Evolutionary conservation across 2,329 filamentous ascomycete species (phyloP).

Genomic region (Pseudopithomyces chartarum): DNA sequence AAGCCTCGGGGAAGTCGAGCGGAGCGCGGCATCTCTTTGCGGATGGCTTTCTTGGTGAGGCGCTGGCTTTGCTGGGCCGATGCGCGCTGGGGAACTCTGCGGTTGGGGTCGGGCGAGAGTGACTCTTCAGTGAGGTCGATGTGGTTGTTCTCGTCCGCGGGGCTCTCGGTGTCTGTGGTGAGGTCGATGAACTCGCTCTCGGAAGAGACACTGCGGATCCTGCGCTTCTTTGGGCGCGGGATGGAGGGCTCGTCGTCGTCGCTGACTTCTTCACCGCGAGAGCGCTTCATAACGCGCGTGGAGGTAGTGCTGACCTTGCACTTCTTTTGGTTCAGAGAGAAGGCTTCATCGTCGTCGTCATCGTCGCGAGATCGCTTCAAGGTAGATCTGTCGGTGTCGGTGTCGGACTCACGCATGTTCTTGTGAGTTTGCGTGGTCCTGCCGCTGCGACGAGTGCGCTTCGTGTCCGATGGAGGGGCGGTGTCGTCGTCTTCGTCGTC

Average conservation of each 20-base stretch:
- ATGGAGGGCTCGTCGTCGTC: not conserved
- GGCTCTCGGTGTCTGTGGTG: not conserved
- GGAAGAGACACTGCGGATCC: not conserved
- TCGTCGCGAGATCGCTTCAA: too few species aligned
- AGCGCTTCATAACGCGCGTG: too few species aligned
- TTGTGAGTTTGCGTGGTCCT: not conserved
- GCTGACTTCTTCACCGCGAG: too few species aligned
- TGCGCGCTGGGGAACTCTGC: not conserved
- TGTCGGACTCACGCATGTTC: not conserved
- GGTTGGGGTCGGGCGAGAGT: not conserved
- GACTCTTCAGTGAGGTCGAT: not conserved
- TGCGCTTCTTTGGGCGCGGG: not conserved
- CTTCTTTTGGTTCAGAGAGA: not conserved
- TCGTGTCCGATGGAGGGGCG: too few species aligned
- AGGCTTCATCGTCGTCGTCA: not conserved
- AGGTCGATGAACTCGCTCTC: slow-evolving; percentile 9
- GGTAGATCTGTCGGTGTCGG: not conserved
- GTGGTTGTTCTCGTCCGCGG: not conserved
- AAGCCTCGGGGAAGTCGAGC: not conserved
- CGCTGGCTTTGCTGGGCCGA: not conserved
- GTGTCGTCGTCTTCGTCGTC: not conserved
- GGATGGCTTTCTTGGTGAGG: not conserved
- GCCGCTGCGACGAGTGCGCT: slow-evolving; percentile 5
- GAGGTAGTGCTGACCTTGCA: too few species aligned
- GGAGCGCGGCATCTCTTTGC: not conserved